These are phyloP conservation scores for Colletotrichum tamarilloi DNA, from an alignment of 2,329 filamentous ascomycete genomes.

Conservation along the genomic window DNA sequence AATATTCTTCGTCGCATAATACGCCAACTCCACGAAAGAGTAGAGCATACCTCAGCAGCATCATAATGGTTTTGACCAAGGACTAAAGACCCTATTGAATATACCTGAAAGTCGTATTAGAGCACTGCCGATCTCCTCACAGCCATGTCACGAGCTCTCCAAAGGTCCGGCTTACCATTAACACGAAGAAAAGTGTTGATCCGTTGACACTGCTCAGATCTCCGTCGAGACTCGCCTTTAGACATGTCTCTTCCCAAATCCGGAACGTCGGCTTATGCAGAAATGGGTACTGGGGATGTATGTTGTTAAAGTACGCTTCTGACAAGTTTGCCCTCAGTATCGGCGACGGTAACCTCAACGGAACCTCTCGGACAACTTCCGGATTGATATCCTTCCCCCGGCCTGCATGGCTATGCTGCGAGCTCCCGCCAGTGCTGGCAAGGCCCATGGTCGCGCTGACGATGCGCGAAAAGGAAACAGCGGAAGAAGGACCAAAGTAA, in stretches of 20 bases:
- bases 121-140: background rate
- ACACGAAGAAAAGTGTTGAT: constrained; percentile 36
- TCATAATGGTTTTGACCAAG: constrained; percentile 19
- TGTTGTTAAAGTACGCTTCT: constrained; percentile 49
- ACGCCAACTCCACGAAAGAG: background rate
- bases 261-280: constrained; percentile 48
- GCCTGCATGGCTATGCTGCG: constrained; percentile 21
- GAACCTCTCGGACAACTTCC: background rate
- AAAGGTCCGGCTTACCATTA: constrained; percentile 29
- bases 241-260: constrained; percentile 43
- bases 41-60: background rate
- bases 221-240: constrained; percentile 13
- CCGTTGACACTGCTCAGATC: background rate
- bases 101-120: constrained; percentile 17
- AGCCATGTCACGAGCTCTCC: background rate
- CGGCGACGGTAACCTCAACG: constrained; percentile 35
- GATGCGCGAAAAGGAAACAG: constrained; percentile 46
- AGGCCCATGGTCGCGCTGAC: constrained; percentile 40
- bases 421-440: constrained; percentile 14
- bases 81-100: constrained; percentile 36
- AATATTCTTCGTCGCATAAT: background rate
- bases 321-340: constrained; percentile 36
- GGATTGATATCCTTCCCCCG: background rate
- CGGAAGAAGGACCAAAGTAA: constrained; percentile 50
- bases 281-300: constrained; percentile 51